Evolutionary conservation across 2,329 filamentous ascomycete species (phyloP).

Genomic region (Neofusicoccum laricinum): DNA sequence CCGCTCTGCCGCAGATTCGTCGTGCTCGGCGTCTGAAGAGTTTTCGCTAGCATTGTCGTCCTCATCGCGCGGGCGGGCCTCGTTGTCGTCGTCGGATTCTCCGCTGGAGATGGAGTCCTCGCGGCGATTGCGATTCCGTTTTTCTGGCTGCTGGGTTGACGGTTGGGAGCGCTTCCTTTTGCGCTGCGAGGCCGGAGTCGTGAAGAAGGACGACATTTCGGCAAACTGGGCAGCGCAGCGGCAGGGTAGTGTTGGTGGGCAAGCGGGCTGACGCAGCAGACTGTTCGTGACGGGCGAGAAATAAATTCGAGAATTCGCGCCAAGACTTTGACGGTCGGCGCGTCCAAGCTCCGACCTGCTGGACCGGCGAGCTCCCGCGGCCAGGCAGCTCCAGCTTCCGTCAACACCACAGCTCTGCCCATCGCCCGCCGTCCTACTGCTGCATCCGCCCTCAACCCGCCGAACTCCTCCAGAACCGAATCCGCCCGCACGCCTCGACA

Average conservation of each 20-base stretch:
- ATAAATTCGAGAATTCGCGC: constrained; percentile 18
- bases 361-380: neutral
- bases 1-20: constrained; percentile 86
- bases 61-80: constrained; percentile 45
- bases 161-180: constrained; percentile 74
- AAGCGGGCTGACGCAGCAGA: neutral
- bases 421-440: neutral
- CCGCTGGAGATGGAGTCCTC: constrained; percentile 87
- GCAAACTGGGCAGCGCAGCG: neutral
- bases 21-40: constrained; percentile 63
- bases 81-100: constrained; percentile 64
- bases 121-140: constrained; percentile 56
- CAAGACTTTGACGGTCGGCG: constrained; percentile 12
- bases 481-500: neutral
- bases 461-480: neutral
- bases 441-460: neutral
- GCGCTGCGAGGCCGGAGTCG: constrained; percentile 77
- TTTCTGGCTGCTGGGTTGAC: constrained; percentile 57
- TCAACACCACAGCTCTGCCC: constrained; percentile 14
- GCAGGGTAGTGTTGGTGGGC: neutral
- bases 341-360: constrained; percentile 14
- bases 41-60: constrained; percentile 52
- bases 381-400: constrained; percentile 17
- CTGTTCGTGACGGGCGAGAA: neutral
- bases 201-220: constrained; percentile 74